These are phyloP conservation scores for Phytophthora tentaculata DNA, from an alignment of 352 stramenopile species.

Conservation along the genomic window DNA sequence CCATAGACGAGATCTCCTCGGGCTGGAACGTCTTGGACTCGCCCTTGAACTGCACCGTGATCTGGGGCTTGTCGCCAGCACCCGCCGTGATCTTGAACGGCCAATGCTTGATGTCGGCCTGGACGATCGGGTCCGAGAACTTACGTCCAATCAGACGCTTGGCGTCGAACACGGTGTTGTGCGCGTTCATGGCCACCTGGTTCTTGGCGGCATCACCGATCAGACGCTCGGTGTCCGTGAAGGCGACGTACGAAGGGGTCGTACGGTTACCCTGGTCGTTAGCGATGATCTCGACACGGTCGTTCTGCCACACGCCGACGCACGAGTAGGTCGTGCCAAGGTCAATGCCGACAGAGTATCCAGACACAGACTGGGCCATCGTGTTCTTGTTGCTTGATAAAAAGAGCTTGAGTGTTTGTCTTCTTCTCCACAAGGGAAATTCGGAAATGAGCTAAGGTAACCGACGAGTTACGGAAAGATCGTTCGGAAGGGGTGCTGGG, in stretches of 20 bases:
- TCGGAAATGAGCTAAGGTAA: constrained; percentile 23
- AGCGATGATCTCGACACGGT: constrained; percentile 95
- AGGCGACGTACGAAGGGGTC: constrained; percentile 96
- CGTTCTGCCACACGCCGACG: constrained; percentile 94
- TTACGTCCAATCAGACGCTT: constrained; percentile 97
- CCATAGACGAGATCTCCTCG: constrained; percentile 83
- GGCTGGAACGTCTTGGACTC: constrained; percentile 73
- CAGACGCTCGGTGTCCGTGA: constrained; percentile 93
- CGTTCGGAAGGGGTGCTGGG: background rate
- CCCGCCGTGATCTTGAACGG: constrained; percentile 68
- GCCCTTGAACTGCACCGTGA: constrained; percentile 78
- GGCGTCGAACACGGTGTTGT: constrained; percentile 96
- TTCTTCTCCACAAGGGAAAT: constrained; percentile 35
- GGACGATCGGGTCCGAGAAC: constrained; percentile 91
- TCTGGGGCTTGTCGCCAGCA: constrained; percentile 66
- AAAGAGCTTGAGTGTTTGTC: constrained; percentile 7
- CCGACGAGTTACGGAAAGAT: background rate
- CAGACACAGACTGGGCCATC: constrained; percentile 33
- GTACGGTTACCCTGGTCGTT: constrained; percentile 97
- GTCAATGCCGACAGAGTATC: constrained; percentile 83
- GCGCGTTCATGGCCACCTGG: constrained; percentile 93
- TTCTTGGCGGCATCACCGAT: constrained; percentile 96
- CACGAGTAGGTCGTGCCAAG: constrained; percentile 95
- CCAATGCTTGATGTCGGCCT: constrained; percentile 77
- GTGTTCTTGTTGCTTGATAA: constrained; percentile 16